Conservation (phyloP, 2,329 filamentous ascomycete genomes). For the Lojkania enalia region DNA sequence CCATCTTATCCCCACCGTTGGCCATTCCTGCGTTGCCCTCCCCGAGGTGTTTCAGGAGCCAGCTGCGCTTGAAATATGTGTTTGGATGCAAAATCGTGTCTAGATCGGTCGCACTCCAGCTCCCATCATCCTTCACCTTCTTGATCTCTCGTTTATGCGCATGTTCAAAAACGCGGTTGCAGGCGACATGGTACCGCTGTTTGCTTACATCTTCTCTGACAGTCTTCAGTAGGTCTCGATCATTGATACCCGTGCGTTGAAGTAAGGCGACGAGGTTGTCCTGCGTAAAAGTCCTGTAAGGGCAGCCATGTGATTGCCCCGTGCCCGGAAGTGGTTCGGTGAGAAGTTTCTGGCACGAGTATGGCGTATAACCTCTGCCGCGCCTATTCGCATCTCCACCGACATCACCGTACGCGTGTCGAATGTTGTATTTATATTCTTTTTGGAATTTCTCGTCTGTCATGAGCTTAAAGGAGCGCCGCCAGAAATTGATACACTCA, state of each 20-base stretch:
- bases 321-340: conserved; percentile 84
- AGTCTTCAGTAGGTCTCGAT: conserved; percentile 74
- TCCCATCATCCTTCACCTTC: conserved; percentile 54
- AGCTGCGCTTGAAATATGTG: conserved; percentile 96
- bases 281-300: conserved; percentile 86
- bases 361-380: conserved; percentile 84
- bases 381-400: conserved; percentile 88
- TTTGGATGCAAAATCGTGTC: conserved; percentile 98
- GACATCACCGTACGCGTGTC: conserved; percentile 93
- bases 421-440: conserved; percentile 94
- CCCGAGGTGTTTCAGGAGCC: conserved; percentile 78
- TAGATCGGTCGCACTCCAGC: conserved; percentile 66
- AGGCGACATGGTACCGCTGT: conserved; percentile 90
- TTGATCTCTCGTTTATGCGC: conserved; percentile 67
- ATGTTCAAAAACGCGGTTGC: conserved; percentile 92
- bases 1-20: conserved; percentile 35
- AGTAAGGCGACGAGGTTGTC: conserved; percentile 82
- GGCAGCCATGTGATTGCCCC: conserved; percentile 93
- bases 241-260: conserved; percentile 76
- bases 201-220: conserved; percentile 88
- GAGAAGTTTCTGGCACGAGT: conserved; percentile 92
- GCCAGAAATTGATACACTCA: conserved; percentile 91
- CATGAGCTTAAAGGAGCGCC: conserved; percentile 78
- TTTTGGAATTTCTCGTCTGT: conserved; percentile 97
- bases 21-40: conserved; percentile 45